Evolutionary conservation across 2,329 filamentous ascomycete species (phyloP).

Genomic region (Hymenoscyphus fructigenus): DNA sequence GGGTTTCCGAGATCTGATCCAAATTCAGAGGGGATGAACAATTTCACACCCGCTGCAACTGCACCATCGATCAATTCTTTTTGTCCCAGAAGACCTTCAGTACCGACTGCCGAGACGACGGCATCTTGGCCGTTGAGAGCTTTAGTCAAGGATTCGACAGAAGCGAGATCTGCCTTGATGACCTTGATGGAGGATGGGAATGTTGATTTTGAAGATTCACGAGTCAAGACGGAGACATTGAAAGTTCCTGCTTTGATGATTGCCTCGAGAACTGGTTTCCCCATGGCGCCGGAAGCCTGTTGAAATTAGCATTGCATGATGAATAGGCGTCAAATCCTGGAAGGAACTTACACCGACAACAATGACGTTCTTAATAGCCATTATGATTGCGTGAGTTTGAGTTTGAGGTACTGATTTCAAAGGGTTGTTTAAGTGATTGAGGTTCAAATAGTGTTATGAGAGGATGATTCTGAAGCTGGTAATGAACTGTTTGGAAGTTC

Average conservation of each 20-base stretch:
- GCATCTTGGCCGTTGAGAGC: constrained; percentile 40
- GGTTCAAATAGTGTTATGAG: too few species aligned
- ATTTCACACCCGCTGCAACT: constrained; percentile 40
- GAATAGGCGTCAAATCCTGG: background rate
- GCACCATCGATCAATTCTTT: constrained; percentile 40
- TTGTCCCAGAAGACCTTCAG: constrained; percentile 34
- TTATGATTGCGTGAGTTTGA: too few species aligned
- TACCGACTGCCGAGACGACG: constrained; percentile 38
- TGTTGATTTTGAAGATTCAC: constrained; percentile 29
- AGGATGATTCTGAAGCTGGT: too few species aligned
- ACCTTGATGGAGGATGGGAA: constrained; percentile 31
- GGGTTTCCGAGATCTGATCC: constrained; percentile 40
- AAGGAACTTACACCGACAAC: constrained; percentile 43
- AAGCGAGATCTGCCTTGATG: constrained; percentile 34
- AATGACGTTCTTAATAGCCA: constrained; percentile 60
- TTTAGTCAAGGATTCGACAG: constrained; percentile 33
- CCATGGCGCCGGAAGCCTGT: background rate
- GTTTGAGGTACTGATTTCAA: background rate
- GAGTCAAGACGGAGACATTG: constrained; percentile 43
- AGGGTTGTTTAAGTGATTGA: too few species aligned
- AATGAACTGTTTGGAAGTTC: too few species aligned
- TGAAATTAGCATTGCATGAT: background rate
- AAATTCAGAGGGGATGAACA: constrained; percentile 45
- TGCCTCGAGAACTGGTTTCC: constrained; percentile 14
- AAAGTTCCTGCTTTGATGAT: constrained; percentile 28